Evolutionary conservation across 306 rosid species (phyloP).

Genomic region (barrel medic (Medicago truncatula)): DNA sequence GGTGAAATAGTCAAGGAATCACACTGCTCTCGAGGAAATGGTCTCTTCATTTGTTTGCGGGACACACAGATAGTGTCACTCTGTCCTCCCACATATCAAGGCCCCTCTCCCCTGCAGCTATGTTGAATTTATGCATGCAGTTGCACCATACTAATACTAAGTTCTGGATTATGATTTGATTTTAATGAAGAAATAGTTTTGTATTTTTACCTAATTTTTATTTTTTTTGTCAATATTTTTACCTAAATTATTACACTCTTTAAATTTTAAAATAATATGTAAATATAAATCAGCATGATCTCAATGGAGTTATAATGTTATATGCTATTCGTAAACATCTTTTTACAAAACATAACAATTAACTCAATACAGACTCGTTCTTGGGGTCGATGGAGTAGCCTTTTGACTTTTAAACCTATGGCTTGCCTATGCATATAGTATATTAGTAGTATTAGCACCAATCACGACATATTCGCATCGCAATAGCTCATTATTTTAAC

Average conservation of each 20-base stretch:
- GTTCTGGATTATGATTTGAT: too few relatives aligned
- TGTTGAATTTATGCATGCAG: too few relatives aligned
- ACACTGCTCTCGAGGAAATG: conserved; percentile 65
- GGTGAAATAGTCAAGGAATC: conserved; percentile 48
- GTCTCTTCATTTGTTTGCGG: conserved; percentile 47
- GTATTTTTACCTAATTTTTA: too few relatives aligned
- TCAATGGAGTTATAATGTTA: too few relatives aligned
- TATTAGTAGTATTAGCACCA: background rate
- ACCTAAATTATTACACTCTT: too few relatives aligned
- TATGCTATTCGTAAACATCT: too few relatives aligned
- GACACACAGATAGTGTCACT: conserved; percentile 24
- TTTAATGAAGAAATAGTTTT: too few relatives aligned
- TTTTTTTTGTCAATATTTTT: too few relatives aligned
- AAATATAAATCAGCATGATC: too few relatives aligned
- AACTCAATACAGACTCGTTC: background rate
- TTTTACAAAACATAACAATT: too few relatives aligned
- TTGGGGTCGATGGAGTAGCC: conserved; percentile 33
- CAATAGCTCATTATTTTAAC: background rate
- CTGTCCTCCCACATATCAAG: background rate
- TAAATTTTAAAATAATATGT: too few relatives aligned
- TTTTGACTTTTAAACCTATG: conserved; percentile 58
- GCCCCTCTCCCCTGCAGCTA: background rate
- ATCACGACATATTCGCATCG: conserved; percentile 24
- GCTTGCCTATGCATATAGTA: conserved; percentile 3
- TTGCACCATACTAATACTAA: too few relatives aligned